These are phyloP conservation scores for Colletotrichum sp. DNA, from an alignment of 2,329 filamentous ascomycete genomes.

Conservation along the genomic window DNA sequence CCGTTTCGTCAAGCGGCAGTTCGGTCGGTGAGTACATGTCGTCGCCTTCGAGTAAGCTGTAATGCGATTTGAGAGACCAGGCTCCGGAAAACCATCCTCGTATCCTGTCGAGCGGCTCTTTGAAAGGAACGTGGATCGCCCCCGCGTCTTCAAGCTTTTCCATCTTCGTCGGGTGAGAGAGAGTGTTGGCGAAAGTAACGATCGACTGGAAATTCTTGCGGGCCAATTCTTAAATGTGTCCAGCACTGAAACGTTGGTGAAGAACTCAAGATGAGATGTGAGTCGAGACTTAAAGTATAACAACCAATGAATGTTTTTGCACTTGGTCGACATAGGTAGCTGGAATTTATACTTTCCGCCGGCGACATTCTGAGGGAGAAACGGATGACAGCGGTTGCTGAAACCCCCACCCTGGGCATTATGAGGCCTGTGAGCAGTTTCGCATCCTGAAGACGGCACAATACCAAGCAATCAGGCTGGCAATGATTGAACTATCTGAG, in stretches of 20 bases:
- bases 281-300: background rate
- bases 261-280: background rate
- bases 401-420: background rate
- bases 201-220: background rate
- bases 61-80: background rate
- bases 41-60: background rate
- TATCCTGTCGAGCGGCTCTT: background rate
- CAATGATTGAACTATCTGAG: background rate
- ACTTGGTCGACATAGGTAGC: background rate
- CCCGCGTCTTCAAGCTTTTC: background rate
- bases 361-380: background rate
- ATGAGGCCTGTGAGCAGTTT: background rate
- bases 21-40: background rate
- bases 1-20: background rate
- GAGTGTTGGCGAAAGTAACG: background rate
- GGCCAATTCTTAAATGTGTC: background rate
- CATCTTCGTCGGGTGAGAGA: background rate
- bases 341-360: background rate
- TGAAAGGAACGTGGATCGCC: background rate
- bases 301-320: background rate
- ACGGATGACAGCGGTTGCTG: background rate
- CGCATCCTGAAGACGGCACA: background rate
- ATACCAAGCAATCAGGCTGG: background rate
- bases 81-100: background rate
- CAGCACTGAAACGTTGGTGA: background rate